Evolutionary conservation across 106 monocot genomes (phyloP).

Genomic region (Allium cepa): DNA sequence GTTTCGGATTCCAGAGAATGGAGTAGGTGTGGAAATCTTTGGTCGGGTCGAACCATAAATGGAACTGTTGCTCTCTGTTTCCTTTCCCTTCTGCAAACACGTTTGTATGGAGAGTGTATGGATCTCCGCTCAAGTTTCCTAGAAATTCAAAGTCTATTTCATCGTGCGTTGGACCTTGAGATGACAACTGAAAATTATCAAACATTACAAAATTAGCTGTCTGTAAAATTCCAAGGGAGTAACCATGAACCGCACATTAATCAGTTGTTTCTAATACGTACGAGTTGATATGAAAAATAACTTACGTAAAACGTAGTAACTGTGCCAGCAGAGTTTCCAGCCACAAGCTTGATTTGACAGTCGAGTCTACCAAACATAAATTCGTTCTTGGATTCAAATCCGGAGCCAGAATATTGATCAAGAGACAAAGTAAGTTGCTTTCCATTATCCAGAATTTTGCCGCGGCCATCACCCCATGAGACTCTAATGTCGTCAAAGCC

Average conservation of each 20-base stretch:
- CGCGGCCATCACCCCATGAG: conserved; percentile 13
- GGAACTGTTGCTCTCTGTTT: conserved; percentile 17
- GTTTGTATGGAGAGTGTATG: conserved; percentile 12
- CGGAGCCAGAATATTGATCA: conserved; percentile 8
- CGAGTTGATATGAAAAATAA: background rate
- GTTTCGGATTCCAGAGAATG: conserved; percentile 14
- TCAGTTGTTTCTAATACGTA: background rate
- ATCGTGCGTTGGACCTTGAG: conserved; percentile 12
- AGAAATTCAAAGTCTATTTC: conserved; percentile 22
- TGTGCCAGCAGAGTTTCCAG: conserved; percentile 23
- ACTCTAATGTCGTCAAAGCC: conserved; percentile 1
- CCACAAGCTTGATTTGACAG: conserved; percentile 18
- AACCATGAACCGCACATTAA: background rate
- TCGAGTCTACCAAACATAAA: conserved; percentile 15
- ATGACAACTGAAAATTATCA: conserved; percentile 10
- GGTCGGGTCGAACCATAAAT: conserved; percentile 22
- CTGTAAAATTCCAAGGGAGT: background rate
- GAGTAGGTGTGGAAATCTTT: conserved; percentile 22
- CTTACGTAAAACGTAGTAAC: conserved; percentile 22
- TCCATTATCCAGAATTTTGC: conserved; percentile 4
- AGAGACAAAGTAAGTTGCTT: conserved; percentile 9
- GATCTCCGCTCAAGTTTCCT: conserved; percentile 15
- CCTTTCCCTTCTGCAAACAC: conserved; percentile 18
- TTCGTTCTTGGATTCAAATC: conserved; percentile 10
- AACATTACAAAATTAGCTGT: background rate